A percentile compares a stretch with the other conserved stretches of the same genome.
Conservation (phyloP, 2,329 filamentous ascomycete species). For the Aureobasidium sp. region DNA sequence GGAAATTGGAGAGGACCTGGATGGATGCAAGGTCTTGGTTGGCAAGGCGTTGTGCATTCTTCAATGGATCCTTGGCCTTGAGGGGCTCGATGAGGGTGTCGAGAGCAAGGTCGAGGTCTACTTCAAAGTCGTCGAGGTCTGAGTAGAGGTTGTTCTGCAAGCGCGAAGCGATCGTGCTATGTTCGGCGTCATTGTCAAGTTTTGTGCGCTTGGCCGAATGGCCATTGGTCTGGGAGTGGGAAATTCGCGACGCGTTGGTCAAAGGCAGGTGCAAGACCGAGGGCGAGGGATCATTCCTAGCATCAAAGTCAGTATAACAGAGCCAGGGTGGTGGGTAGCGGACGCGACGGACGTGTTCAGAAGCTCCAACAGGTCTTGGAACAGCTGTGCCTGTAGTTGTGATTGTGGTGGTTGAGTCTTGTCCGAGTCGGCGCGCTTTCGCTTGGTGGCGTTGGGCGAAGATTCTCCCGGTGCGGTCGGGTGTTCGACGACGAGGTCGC, state of each 20-base stretch:
- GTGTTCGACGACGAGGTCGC: constrained; percentile 12
- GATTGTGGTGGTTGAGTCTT: constrained; percentile 13
- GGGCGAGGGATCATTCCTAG: constrained; percentile 32
- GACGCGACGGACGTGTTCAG: constrained; percentile 29
- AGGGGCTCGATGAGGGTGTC: constrained; percentile 30
- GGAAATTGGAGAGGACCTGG: constrained; percentile 22
- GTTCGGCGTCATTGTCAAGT: constrained; percentile 26
- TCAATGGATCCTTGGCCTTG: constrained; percentile 19
- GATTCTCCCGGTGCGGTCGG: constrained; percentile 2
- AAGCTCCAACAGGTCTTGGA: constrained; percentile 34
- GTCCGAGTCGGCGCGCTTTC: constrained; percentile 32
- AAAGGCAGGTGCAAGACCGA: constrained; percentile 37
- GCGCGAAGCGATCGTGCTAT: constrained; percentile 29
- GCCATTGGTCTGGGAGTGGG: constrained; percentile 23
- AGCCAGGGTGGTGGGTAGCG: too few relatives aligned
- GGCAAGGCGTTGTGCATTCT: constrained; percentile 16
- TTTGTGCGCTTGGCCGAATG: constrained; percentile 38
- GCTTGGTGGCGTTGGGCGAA: constrained; percentile 27
- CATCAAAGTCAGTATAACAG: constrained; percentile 11
- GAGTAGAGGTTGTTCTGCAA: constrained; percentile 31
- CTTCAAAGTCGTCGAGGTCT: constrained; percentile 15
- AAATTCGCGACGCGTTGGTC: constrained; percentile 15
- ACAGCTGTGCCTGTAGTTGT: constrained; percentile 21
- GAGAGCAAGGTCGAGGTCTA: constrained; percentile 33
- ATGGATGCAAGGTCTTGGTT: constrained; percentile 30